These are phyloP conservation scores for Phytophthora tubulina DNA, from an alignment of 352 stramenopile species.

Conservation along the genomic window DNA sequence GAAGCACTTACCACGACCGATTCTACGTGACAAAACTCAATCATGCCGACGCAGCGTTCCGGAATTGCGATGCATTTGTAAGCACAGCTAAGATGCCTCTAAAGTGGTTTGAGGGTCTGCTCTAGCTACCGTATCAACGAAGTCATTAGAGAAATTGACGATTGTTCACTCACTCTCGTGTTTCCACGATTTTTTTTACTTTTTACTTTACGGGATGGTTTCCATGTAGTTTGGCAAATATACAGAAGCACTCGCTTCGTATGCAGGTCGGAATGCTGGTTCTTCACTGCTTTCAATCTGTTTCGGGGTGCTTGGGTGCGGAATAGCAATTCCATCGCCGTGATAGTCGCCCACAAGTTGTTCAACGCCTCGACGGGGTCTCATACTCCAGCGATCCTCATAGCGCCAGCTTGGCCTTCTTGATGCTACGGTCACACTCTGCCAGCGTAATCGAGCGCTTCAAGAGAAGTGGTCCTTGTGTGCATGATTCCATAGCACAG, in stretches of 20 bases:
- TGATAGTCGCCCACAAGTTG: background rate
- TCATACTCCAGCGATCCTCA: conserved; percentile 22
- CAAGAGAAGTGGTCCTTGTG: conserved; percentile 24
- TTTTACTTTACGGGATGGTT: conserved; percentile 41
- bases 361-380: conserved; percentile 1
- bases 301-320: conserved; percentile 15
- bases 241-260: conserved; percentile 42
- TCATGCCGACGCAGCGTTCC: conserved; percentile 50
- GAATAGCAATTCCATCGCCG: conserved; percentile 28
- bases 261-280: conserved; percentile 25
- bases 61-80: conserved; percentile 53
- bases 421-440: conserved; percentile 26
- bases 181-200: conserved; percentile 22
- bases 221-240: conserved; percentile 40
- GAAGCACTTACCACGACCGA: conserved; percentile 34
- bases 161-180: too few relatives aligned
- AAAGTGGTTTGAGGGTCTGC: conserved; percentile 56
- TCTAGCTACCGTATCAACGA: background rate
- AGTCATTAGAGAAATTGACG: too few relatives aligned
- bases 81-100: conserved; percentile 52
- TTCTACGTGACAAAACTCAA: conserved; percentile 52
- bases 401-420: conserved; percentile 35
- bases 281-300: conserved; percentile 26
- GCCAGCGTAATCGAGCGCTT: conserved; percentile 36
- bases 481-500: conserved; percentile 18